Evolutionary conservation across 1,284 basidiomycete species (phyloP), one percentile per base, ranked within the genome.

Genomic region (Porodaedalea pini): DNA sequence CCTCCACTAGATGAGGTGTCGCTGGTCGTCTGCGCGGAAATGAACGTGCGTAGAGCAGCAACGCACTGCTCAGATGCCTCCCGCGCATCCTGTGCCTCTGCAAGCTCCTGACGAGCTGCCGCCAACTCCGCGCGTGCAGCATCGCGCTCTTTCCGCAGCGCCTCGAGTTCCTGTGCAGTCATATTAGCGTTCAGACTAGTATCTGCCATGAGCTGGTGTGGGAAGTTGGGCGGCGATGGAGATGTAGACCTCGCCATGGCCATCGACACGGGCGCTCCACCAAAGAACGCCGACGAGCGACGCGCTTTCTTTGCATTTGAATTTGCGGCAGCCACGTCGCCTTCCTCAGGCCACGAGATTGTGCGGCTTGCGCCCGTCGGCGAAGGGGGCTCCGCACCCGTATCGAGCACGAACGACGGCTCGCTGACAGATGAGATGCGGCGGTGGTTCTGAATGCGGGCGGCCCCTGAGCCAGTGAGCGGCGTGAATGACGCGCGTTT

Each of bases 11-110:
- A 67, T 25, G 73, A 51, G n/a, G 67, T 59, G 48, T 70, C 67
- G 3, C 81, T 81, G 39, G 88, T 75, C 54, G 82, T 82, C 66
- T 87, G 82, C 63, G 90, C 85, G 21, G 85, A 83, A 64, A 97
- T 94, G 68, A 93, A 97, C 56, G 87, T 88, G 37, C 92, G 79
- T 34, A 97, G 73, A 0, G 89, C 90, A 56, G 82, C 83, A 60
- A 90, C 84, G 67, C 92, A 94, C 2, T 80, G 81, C 63, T 97
- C 93, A n/a, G 87, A 90, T 6, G 94, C 94, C 65, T 90, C 84
- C 44, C 84, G 79, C 2, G 90, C 92, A 69, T 97, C 94, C 58
- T 82, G 87, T 1, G 86, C 79, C 65, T 95, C 92, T 27, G 69
- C 72, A 21, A 94, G 72, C 60, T 91, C 87, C 55, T 81, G 77